Evolutionary conservation across 495 filamentous ascomycete species (phyloP), one percentile per base, ranked within the genome.

Genomic region (Thermothielavioides terrestris): DNA sequence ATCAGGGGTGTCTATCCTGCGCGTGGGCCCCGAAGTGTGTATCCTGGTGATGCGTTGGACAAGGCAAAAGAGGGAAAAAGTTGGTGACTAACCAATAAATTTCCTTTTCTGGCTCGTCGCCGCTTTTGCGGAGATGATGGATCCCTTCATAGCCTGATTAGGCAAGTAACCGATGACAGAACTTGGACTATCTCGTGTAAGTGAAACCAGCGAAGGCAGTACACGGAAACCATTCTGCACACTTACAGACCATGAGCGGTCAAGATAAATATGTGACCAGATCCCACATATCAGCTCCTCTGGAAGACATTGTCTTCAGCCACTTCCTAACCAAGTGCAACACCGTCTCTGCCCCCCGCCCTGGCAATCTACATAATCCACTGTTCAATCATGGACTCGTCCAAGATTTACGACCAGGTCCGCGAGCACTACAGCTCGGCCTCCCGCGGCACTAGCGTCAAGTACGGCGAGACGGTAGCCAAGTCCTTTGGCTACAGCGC

Each of bases 401-500:
- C 47, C 40, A 38, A 55, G 14, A 63, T 69, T 44, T 72, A 75
- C 54, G 49, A 61, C 1, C 46, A 65, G 42, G 69, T 75, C 17
- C 39, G 63, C 47, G 51, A 68, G 45, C 68, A 65, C 53, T 71
- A 73, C 56, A 64, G 64, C 48, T 54, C 60, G 4, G 67, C 71
- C 11, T 54, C 58, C 7, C 43, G 56, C 12, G 46, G 22, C 17
- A 61, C 49, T 44, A 49, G 46, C 36, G 42, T 50, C 38, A 64
- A 71, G 37, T 69, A 71, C 42, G 52, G 61, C 41, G 56, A 62
- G 41, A 34, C 58, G 6, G 71, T 84, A 17, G 81, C 82, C 34
- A 63, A 64, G 41, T 72, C 80, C 0, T 83, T 85, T 51, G 81
- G 83, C 22, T 85, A 86, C 59, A 62, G 64, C 30, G 53, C 59